phyloP scores from a whole-genome alignment of 2,329 filamentous ascomycete species.

The Chaetoscypha palmicola region DNA sequence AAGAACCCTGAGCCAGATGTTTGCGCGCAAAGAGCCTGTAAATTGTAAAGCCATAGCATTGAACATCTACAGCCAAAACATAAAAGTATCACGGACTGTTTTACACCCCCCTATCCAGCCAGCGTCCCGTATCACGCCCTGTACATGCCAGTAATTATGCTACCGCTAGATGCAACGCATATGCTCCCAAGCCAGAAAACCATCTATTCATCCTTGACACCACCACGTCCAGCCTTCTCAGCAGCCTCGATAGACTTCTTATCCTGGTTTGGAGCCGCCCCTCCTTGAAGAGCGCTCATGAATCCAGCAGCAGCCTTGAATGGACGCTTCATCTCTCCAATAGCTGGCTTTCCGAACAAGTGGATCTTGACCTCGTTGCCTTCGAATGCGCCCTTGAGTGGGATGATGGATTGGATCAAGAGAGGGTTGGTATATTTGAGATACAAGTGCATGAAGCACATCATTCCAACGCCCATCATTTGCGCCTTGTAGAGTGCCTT shows the following conservation, averaged over 20 bases:
- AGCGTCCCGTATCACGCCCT: background rate
- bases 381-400: conserved; percentile 91
- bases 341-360: conserved; percentile 77
- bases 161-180: too few species aligned
- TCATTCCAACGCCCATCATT: conserved; percentile 95
- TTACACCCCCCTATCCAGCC: background rate
- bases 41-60: background rate
- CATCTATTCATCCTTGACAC: conserved; percentile 61
- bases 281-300: conserved; percentile 69
- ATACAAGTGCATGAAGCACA: conserved; percentile 97
- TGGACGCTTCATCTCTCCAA: conserved; percentile 86
- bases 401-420: conserved; percentile 96
- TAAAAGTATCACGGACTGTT: conserved; percentile 3
- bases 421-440: conserved; percentile 99
- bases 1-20: background rate
- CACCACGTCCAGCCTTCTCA: conserved; percentile 66
- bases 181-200: too few species aligned
- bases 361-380: conserved; percentile 95
- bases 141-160: background rate
- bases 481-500: conserved; percentile 81
- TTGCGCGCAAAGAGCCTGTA: background rate
- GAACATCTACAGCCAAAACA: background rate
- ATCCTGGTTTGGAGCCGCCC: conserved; percentile 71
- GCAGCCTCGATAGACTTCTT: conserved; percentile 79
- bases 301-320: conserved; percentile 84